A percentile compares a stretch with the other conserved stretches of the same genome.
Conservation (phyloP, 352 stramenopile species). For the Phytophthora sp. region DNA sequence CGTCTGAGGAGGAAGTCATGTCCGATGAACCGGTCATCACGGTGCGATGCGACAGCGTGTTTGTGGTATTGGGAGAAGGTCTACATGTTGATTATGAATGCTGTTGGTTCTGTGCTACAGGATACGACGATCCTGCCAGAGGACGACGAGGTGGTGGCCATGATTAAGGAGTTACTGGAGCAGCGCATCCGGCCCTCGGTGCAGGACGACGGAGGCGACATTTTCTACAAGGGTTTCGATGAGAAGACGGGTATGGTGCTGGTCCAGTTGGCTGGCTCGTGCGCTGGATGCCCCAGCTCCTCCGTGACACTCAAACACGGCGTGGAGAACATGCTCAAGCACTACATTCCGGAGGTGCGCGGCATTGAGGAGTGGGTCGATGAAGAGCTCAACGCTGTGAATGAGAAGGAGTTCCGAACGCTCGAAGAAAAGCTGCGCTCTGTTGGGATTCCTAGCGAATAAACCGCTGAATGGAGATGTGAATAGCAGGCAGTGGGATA, state of each 20-base stretch:
- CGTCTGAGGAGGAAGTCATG: slow-evolving; percentile 88
- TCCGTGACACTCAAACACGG: slow-evolving; percentile 99
- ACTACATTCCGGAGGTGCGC: slow-evolving; percentile 99
- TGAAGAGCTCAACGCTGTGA: slow-evolving; percentile 78
- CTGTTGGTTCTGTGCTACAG: slow-evolving; percentile 29
- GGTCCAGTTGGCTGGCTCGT: slow-evolving; percentile 95
- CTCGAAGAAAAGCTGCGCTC: slow-evolving; percentile 86
- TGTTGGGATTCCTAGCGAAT: slow-evolving; percentile 82
- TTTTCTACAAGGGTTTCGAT: slow-evolving; percentile 98
- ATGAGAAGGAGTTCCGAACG: slow-evolving; percentile 82
- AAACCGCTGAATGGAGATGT: slow-evolving; percentile 17
- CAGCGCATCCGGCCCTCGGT: slow-evolving; percentile 98
- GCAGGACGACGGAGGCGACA: slow-evolving; percentile 99
- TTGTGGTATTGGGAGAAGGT: background rate
- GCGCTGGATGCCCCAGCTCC: slow-evolving; percentile 97
- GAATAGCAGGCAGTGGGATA: slow-evolving; percentile 15
- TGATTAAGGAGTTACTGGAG: slow-evolving; percentile 99
- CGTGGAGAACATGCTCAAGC: slow-evolving; percentile 99
- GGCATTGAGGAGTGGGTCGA: slow-evolving; percentile 83
- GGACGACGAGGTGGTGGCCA: slow-evolving; percentile 98
- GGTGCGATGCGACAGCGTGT: slow-evolving; percentile 33
- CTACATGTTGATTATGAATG: background rate
- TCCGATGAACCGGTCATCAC: slow-evolving; percentile 87
- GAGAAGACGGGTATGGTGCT: slow-evolving; percentile 92
- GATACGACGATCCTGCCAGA: slow-evolving; percentile 95